Evolutionary conservation across 78 protist species (phyloP).

Genomic region (Blattamonas nauphoetae): DNA sequence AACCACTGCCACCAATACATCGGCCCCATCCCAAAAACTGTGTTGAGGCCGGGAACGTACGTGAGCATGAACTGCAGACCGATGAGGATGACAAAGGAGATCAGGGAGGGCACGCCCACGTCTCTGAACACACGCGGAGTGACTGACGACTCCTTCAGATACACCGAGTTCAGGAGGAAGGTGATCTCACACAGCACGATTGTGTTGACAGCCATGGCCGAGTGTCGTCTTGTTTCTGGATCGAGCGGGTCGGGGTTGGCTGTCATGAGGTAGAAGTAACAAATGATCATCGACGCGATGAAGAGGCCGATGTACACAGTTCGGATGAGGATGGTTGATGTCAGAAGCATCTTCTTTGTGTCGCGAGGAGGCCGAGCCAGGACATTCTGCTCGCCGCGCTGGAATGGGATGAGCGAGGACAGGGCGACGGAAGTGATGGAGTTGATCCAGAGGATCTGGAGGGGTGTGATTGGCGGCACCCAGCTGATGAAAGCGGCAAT

Average conservation of each 20-base stretch:
- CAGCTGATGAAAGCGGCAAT: conserved; percentile 8
- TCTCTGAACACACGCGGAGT: not conserved
- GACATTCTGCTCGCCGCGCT: not conserved
- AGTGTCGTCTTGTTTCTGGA: not conserved
- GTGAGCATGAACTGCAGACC: not conserved
- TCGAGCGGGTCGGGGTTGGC: not conserved
- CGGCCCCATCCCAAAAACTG: not conserved
- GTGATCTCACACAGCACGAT: not conserved
- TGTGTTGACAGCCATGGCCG: not conserved
- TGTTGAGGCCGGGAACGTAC: not conserved
- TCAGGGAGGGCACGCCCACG: not conserved
- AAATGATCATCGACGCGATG: not conserved
- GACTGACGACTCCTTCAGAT: not conserved
- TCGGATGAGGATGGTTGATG: not conserved
- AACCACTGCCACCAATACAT: not conserved
- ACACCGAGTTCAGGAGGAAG: not conserved
- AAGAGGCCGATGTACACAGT: not conserved
- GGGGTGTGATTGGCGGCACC: conserved; percentile 37
- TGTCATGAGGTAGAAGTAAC: not conserved
- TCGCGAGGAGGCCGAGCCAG: conserved; percentile 7
- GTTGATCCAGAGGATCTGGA: conserved; percentile 70
- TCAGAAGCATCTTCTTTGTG: not conserved
- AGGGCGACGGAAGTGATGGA: conserved; percentile 40
- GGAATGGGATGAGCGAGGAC: not conserved
- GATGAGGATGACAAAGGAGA: not conserved